Evolutionary conservation across 305 asterid genomes (phyloP).

Genomic region (Fraxinus sp.): DNA sequence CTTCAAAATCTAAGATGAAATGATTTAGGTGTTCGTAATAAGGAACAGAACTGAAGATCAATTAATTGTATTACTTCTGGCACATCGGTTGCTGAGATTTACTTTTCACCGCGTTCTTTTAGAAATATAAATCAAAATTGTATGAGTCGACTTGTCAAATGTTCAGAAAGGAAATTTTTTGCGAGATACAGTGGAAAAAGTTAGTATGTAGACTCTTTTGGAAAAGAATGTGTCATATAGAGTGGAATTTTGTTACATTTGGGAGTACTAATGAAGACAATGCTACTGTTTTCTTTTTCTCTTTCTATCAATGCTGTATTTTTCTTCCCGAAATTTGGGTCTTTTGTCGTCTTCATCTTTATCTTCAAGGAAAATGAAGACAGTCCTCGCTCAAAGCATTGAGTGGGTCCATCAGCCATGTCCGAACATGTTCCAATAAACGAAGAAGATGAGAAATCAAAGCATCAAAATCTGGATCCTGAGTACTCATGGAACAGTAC

Average conservation of each 20-base stretch:
- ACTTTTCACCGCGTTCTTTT: not conserved
- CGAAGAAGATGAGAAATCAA: slow-evolving; percentile 4
- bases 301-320: not conserved
- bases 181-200: not conserved
- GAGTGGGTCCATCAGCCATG: slow-evolving; percentile 23
- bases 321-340: not conserved
- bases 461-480: not conserved
- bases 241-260: not conserved
- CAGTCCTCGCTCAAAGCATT: not conserved
- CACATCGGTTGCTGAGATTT: not conserved
- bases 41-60: too few species aligned
- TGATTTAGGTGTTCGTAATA: not conserved
- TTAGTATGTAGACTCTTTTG: not conserved
- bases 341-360: not conserved
- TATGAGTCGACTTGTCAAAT: not conserved
- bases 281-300: not conserved
- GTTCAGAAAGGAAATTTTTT: not conserved
- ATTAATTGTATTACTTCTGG: not conserved
- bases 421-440: not conserved
- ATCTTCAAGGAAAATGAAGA: not conserved
- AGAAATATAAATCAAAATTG: not conserved
- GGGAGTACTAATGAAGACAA: not conserved
- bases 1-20: slow-evolving; percentile 5
- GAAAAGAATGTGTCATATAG: not conserved
- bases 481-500: not conserved